Evolutionary conservation across 441 rosid genomes (phyloP).

Genomic region (Adansonia madagascariensis): DNA sequence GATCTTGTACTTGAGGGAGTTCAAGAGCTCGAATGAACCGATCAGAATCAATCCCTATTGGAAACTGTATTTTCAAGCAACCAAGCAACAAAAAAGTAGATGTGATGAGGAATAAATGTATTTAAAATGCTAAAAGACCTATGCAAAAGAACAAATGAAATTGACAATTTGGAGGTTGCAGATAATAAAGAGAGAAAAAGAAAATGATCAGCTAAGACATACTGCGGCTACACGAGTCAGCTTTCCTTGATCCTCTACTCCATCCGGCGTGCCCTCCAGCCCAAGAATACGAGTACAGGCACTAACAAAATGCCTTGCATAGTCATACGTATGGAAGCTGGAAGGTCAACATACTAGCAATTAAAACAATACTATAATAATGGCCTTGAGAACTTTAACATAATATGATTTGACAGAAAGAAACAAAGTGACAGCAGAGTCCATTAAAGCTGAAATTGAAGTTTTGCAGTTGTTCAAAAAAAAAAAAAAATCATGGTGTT

Average conservation of each 20-base stretch:
- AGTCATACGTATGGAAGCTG: conserved; percentile 79
- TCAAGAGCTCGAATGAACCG: conserved; percentile 73
- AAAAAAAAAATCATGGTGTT: background rate
- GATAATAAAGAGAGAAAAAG: background rate
- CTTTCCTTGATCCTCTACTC: conserved; percentile 83
- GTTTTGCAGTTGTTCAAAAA: background rate
- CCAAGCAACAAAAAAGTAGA: conserved; percentile 26
- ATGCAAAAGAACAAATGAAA: background rate
- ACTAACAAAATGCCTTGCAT: conserved; percentile 81
- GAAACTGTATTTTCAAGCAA: conserved; percentile 61
- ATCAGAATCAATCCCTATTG: conserved; percentile 79
- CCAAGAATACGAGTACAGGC: conserved; percentile 88
- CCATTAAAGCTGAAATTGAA: background rate
- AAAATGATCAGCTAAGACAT: conserved; percentile 35
- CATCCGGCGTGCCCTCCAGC: conserved; percentile 82
- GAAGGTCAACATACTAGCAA: conserved; percentile 18
- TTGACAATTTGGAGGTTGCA: background rate
- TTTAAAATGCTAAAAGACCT: background rate
- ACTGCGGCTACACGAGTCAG: conserved; percentile 79
- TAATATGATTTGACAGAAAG: conserved; percentile 7
- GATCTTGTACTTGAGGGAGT: conserved; percentile 59
- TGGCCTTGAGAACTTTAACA: background rate
- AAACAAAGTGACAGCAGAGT: conserved; percentile 8
- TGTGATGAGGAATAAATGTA: background rate
- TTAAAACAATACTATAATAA: background rate